These are phyloP conservation scores for Daldinia decipiens DNA, from an alignment of 495 filamentous ascomycete genomes.

Conservation along the genomic window DNA sequence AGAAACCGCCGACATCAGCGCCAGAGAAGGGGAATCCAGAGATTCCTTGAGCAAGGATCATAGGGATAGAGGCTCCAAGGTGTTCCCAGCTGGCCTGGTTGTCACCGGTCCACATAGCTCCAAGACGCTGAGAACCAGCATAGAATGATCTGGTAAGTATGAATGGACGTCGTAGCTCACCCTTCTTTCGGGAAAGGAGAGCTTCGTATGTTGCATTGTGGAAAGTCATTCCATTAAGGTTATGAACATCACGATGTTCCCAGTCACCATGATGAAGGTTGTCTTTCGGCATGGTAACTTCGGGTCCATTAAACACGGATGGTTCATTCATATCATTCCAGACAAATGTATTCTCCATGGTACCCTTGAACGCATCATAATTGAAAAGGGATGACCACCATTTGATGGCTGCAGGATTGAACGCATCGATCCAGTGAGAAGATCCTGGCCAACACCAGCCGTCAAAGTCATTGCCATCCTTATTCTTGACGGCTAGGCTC, in stretches of 20 bases:
- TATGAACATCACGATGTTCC: conserved; percentile 98
- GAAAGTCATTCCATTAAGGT: conserved; percentile 92
- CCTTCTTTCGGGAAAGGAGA: conserved; percentile 79
- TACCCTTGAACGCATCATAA: conserved; percentile 85
- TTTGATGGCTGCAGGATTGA: conserved; percentile 83
- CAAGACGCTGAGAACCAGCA: conserved; percentile 85
- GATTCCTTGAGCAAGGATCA: conserved; percentile 92
- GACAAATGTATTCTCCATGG: conserved; percentile 84
- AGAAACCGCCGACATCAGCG: conserved; percentile 97
- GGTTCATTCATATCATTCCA: conserved; percentile 99
- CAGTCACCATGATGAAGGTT: conserved; percentile 90
- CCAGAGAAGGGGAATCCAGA: conserved; percentile 93
- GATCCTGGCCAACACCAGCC: conserved; percentile 99
- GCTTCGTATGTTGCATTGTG: conserved; percentile 92
- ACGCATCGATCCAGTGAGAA: conserved; percentile 94
- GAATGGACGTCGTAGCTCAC: conserved; percentile 81
- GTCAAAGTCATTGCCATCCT: conserved; percentile 88
- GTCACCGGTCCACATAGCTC: conserved; percentile 98
- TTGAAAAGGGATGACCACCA: conserved; percentile 94
- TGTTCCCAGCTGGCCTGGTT: conserved; percentile 96
- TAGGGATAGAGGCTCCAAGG: conserved; percentile 83
- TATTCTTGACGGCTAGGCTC: conserved; percentile 83
- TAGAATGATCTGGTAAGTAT: conserved; percentile 93
- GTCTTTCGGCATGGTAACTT: conserved; percentile 98
- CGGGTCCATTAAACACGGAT: conserved; percentile 97